Evolutionary conservation across 495 filamentous ascomycete species (phyloP).

Genomic region (Darksidea phi): DNA sequence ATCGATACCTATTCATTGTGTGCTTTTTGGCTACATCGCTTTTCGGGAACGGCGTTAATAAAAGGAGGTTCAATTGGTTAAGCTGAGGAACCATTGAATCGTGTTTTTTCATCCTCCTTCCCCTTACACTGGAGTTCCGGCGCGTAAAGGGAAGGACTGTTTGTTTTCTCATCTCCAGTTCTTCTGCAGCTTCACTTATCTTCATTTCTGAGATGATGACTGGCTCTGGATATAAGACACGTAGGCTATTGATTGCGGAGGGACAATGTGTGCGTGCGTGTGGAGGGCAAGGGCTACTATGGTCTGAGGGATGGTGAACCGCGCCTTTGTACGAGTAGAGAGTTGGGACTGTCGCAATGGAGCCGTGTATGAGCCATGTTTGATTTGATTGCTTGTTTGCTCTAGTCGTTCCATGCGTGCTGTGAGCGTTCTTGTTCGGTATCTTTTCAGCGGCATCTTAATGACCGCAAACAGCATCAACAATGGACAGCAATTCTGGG

Average conservation of each 20-base stretch:
- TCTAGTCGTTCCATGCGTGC: neutral
- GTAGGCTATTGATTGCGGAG: constrained; percentile 4
- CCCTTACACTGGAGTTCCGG: too few species aligned
- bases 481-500: too few species aligned
- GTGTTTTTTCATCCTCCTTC: constrained; percentile 4
- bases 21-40: constrained; percentile 17
- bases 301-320: neutral
- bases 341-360: neutral
- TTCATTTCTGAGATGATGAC: constrained; percentile 25
- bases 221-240: constrained; percentile 22
- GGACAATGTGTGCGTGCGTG: neutral
- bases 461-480: too few species aligned
- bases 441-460: too few species aligned
- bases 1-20: constrained; percentile 9
- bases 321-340: neutral
- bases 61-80: constrained; percentile 20
- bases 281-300: neutral
- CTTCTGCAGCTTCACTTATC: constrained; percentile 8
- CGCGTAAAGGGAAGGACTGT: too few species aligned
- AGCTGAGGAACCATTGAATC: neutral
- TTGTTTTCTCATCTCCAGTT: neutral
- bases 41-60: constrained; percentile 23
- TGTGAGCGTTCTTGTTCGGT: neutral
- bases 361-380: neutral
- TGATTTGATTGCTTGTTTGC: neutral